Base-by-base conservation (phyloP, 805 yeast species). In the Grigorovia yakushimaensis region DNA sequence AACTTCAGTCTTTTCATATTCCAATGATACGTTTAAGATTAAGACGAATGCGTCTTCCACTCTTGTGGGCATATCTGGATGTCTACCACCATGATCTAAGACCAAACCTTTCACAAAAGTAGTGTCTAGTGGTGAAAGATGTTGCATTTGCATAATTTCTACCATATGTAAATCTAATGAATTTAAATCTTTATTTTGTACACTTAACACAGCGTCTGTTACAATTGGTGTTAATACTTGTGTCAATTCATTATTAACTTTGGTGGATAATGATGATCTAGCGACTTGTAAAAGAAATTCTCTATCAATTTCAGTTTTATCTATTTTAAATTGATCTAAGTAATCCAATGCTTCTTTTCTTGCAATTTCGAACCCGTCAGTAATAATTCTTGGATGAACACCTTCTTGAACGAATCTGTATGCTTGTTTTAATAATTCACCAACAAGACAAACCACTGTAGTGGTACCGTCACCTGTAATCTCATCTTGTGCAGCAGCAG, bases 381-480 rank as follows among this genome's bases (percentile, higher is more conserved):
- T 88, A 50, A 93, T 74, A 46, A 91, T 83, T 57, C 98, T 76
- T 39, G 98, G 98, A 69, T 93, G 98, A 44, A 93, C 84, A 46
- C 98, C 98, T 69, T 93, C 98, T 54, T 81, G 76, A 49, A 87
- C 80, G 64, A 78, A 89, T 56, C 97, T 77, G 64, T 91, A 93
- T 23, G 98, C 96, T 68, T 93, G 98, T 64, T 86, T 87, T 64
- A 93, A 75, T 51, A 93, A 72, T 66, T 91, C 97, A 47, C 98
- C 98, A 40, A 93, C 98, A 47, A 89, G 75, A 52, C 94, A 73
- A 41, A 89, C 91, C 47, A 93, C 98, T 1, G 96, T 84, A 5
- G 98, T 91, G 47, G 98, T 93, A 54, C 98, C 98, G 68, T 93
- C 98, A 44, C 98, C 98, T n/a, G 98, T 86, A 62, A 93, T 88